phyloP scores from a whole-genome alignment of 2,329 filamentous ascomycete genomes.

The Phialocephala sp. region DNA sequence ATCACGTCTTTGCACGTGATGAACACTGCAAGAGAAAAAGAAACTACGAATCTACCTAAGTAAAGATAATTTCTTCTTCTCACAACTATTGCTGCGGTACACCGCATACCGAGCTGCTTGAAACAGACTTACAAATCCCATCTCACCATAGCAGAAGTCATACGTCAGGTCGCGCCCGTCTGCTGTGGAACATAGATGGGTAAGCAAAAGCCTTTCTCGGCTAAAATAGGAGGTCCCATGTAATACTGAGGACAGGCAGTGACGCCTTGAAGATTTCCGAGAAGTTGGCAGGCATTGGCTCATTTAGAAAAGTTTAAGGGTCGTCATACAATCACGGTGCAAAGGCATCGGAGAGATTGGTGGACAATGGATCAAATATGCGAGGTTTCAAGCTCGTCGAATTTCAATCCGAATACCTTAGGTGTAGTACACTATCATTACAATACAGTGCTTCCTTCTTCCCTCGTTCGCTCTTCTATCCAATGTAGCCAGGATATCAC shows the following conservation, averaged over 20 bases:
- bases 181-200: neutral
- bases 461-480: neutral
- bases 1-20: too few species aligned
- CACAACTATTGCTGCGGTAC: neutral
- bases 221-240: neutral
- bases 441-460: slow-evolving; percentile 14
- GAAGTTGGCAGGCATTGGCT: neutral
- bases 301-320: neutral
- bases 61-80: too few species aligned
- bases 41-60: too few species aligned
- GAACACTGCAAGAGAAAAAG: too few species aligned
- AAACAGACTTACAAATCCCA: too few species aligned
- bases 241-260: neutral
- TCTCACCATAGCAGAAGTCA: too few species aligned
- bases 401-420: slow-evolving; percentile 4
- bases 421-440: slow-evolving; percentile 19
- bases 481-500: neutral
- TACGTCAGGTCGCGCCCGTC: neutral
- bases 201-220: neutral
- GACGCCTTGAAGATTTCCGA: neutral
- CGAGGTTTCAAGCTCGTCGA: slow-evolving; percentile 10
- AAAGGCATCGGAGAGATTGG: neutral
- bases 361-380: neutral
- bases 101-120: too few species aligned
- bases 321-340: neutral